Base-by-base conservation (phyloP, 345 rosid genomes). In the Geranium brycei region DNA sequence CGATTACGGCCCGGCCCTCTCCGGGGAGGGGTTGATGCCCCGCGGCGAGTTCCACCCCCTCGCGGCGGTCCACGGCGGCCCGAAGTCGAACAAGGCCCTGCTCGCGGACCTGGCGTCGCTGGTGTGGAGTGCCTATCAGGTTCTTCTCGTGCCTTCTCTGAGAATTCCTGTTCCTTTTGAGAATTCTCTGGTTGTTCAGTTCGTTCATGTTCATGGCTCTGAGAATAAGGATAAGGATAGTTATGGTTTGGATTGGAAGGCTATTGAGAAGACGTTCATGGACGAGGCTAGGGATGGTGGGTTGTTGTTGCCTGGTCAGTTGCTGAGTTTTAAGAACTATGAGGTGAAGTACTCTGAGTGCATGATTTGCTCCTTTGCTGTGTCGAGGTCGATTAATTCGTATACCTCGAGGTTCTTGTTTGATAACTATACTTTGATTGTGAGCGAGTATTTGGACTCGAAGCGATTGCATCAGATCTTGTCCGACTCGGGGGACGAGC, bases 391-490 rank as follows among this genome's bases (percentile, higher is more conserved):
- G 2, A 79, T 72, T 74, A 93, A 78, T 69, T 93, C 99, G 0
- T 93, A 82, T 65, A 90, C 99, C 1, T 93, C 97, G 1, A 86
- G 99, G 88, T 93, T 90, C 77, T 74, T 93, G 82, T 93, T 90
- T 76, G 99, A 88, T 71, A 93, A 93, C 69, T 93, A 85, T 66
- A 93, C 97, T 3, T 73, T 93, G 84, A 93, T 88, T 65, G 97
- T 85, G 81, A 93, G 90, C 16, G 97, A 93, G 85, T 93, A 93
- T 78, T 68, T 93, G 80, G 99, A 93, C 71, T 93, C 99, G 0
- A 93, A 93, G 81, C 82, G 84, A 64, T 78, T 93, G 85, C 95
- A 93, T 79, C 85, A 85, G 75, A 76, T 83, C 16, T 61, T 93
- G 71, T 79, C 87, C n/a, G 89, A 87, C 18, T 90, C 95, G 0